phyloP scores from a whole-genome alignment of 495 filamentous ascomycete species.

The Entonaema liquescens region DNA sequence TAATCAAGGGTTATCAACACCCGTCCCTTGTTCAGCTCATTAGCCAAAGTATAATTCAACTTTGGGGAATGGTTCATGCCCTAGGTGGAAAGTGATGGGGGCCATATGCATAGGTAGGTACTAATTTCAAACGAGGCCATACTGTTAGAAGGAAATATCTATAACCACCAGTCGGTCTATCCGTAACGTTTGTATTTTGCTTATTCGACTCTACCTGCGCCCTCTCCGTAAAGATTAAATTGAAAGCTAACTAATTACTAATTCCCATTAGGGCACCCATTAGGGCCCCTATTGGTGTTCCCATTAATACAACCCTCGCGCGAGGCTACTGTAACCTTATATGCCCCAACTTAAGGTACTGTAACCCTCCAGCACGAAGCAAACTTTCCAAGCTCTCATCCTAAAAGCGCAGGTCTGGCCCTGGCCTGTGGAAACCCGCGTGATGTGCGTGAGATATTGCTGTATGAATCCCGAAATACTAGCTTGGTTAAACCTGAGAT shows the following conservation, averaged over 20 bases:
- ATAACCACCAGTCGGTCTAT: constrained; percentile 1
- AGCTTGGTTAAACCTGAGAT: constrained; percentile 13
- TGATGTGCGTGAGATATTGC: neutral
- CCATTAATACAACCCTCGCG: constrained; percentile 8
- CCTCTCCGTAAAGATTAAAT: neutral
- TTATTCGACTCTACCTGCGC: neutral
- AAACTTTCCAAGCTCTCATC: neutral
- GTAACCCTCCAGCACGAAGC: constrained; percentile 10
- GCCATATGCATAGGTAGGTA: constrained; percentile 2
- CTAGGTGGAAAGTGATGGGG: neutral
- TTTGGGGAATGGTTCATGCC: neutral
- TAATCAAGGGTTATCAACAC: neutral
- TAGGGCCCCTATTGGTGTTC: constrained; percentile 2
- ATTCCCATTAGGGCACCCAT: neutral
- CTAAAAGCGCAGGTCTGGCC: constrained; percentile 2
- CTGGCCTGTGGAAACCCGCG: constrained; percentile 1
- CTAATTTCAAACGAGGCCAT: constrained; percentile 1
- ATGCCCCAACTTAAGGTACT: constrained; percentile 37
- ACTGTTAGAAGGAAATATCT: neutral
- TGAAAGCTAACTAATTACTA: neutral
- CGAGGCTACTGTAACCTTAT: constrained; percentile 21
- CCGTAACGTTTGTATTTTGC: constrained; percentile 3
- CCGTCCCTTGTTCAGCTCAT: constrained; percentile 10
- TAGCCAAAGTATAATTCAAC: neutral
- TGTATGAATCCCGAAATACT: constrained; percentile 1